A percentile compares a stretch with the other conserved stretches of the same genome.
phyloP scores from a whole-genome alignment of 2,329 filamentous ascomycete species.

The Epichloe elymi region DNA sequence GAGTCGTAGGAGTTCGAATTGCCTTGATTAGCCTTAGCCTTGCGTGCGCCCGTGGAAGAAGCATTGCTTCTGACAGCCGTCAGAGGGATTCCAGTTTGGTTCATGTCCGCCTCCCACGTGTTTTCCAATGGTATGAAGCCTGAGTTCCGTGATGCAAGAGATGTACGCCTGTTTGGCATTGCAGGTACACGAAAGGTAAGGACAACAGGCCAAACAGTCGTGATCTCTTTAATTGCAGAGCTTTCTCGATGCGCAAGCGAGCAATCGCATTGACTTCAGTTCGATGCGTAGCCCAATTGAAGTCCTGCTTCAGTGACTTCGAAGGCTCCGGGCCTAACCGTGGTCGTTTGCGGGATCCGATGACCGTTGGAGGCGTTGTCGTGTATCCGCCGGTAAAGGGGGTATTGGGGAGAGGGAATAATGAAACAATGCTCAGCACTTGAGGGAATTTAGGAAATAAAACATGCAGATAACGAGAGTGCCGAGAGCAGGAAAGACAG shows the following conservation, averaged over 20 bases:
- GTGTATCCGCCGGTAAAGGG: not conserved
- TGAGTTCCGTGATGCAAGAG: slow-evolving; percentile 11
- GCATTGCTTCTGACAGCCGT: slow-evolving; percentile 40
- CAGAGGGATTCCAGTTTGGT: slow-evolving; percentile 38
- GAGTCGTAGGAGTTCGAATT: slow-evolving; percentile 22
- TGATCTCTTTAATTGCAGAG: not conserved
- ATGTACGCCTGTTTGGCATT: slow-evolving; percentile 10
- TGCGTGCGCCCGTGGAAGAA: slow-evolving; percentile 40
- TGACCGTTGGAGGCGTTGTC: slow-evolving; percentile 1
- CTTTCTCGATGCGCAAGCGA: not conserved
- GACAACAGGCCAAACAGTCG: not conserved
- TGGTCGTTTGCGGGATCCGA: not conserved
- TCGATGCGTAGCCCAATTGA: not conserved
- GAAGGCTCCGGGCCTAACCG: not conserved
- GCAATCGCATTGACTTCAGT: not conserved
- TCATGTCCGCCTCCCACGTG: slow-evolving; percentile 20
- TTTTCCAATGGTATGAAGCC: slow-evolving; percentile 32
- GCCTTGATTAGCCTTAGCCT: slow-evolving; percentile 25
- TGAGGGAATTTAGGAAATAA: not conserved
- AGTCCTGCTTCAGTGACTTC: slow-evolving; percentile 5
- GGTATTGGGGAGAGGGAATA: not conserved
- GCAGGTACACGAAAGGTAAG: not conserved
- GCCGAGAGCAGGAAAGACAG: slow-evolving; percentile 2
- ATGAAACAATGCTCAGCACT: not conserved
- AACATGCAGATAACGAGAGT: not conserved